phyloP scores from a whole-genome alignment of 2,329 filamentous ascomycete genomes.

The Alternaria arbusti region DNA sequence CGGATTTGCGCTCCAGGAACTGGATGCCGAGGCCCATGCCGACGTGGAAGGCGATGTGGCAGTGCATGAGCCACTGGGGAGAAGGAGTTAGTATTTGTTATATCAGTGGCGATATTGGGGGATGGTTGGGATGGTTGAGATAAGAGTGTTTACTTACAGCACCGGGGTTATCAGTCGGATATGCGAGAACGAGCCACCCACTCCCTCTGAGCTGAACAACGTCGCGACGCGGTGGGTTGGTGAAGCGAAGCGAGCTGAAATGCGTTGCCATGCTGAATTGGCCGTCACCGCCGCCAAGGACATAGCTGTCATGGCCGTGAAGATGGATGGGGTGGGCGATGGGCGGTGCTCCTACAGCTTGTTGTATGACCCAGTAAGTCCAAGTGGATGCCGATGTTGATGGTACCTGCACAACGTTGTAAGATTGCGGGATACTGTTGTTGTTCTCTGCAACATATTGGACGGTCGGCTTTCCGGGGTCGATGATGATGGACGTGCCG shows the following conservation, averaged over 20 bases:
- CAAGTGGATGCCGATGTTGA: conserved; percentile 36
- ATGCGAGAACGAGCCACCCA: conserved; percentile 58
- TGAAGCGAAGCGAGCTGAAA: conserved; percentile 38
- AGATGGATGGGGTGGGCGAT: conserved; percentile 47
- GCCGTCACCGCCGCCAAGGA: conserved; percentile 44
- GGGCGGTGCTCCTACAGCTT: conserved; percentile 40
- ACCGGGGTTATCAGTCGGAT: conserved; percentile 59
- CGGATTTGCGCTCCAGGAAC: conserved; percentile 30
- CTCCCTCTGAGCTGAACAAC: conserved; percentile 36
- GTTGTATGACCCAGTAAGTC: conserved; percentile 58
- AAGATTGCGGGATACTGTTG: conserved; percentile 47
- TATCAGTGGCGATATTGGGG: neutral
- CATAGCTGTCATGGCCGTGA: conserved; percentile 34
- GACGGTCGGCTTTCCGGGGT: conserved; percentile 58
- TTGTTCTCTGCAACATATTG: conserved; percentile 52
- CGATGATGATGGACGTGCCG: conserved; percentile 54
- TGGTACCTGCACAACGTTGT: conserved; percentile 53
- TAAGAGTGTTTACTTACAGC: conserved; percentile 4
- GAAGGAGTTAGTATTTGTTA: neutral
- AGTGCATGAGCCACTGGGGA: conserved; percentile 36
- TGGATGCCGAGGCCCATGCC: conserved; percentile 36
- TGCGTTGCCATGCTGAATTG: conserved; percentile 17
- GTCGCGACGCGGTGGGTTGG: conserved; percentile 46
- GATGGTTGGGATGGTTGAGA: neutral
- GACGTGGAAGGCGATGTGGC: conserved; percentile 39